These are phyloP conservation scores for Paramecium primaurelia DNA, from an alignment of 73 alveolate species.

Conservation along the genomic window DNA sequence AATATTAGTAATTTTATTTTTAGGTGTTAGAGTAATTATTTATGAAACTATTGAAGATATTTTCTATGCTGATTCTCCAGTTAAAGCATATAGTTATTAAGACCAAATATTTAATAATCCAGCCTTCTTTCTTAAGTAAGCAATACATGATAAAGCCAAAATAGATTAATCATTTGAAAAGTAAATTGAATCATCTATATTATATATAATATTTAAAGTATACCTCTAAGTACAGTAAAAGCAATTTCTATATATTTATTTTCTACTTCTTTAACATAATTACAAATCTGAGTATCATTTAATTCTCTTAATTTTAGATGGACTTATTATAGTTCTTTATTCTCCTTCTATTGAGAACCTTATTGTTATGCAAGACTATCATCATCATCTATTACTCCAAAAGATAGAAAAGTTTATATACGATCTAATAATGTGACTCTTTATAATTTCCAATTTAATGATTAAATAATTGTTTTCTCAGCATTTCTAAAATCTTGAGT, in stretches of 20 bases:
- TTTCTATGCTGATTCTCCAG: slow-evolving; percentile 12
- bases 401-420: neutral
- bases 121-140: slow-evolving; percentile 21
- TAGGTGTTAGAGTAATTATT: neutral
- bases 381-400: slow-evolving; percentile 49
- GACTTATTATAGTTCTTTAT: neutral
- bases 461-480: neutral
- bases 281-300: neutral
- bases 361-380: neutral
- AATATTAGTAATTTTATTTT: neutral
- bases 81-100: neutral
- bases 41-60: slow-evolving; percentile 1
- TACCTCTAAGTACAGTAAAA: neutral
- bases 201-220: neutral
- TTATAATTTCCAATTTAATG: slow-evolving; percentile 55
- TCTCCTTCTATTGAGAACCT: neutral
- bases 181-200: neutral
- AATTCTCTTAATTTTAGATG: neutral
- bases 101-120: slow-evolving; percentile 42
- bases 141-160: slow-evolving; percentile 19
- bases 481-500: slow-evolving; percentile 37
- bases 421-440: slow-evolving; percentile 49
- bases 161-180: neutral
- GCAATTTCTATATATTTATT: neutral
- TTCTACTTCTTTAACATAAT: slow-evolving; percentile 21